phyloP scores from a whole-genome alignment of 2,329 filamentous ascomycete genomes.

The Fonsecaea erecta region DNA sequence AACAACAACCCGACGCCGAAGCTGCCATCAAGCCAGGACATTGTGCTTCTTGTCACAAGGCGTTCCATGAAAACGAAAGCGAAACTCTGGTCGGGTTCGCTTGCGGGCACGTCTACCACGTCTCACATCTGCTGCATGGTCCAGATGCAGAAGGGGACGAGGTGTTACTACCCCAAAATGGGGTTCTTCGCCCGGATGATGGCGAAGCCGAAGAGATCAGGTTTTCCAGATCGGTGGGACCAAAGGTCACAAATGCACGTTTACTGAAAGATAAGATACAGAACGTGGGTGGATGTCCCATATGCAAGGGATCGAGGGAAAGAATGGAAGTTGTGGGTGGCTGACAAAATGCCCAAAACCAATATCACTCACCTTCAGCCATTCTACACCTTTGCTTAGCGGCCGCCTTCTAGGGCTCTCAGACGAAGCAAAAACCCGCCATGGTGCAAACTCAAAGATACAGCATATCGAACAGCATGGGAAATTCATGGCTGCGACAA shows the following conservation, averaged over 20 bases:
- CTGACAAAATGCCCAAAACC: not conserved
- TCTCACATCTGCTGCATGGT: conserved; percentile 61
- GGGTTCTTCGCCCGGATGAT: conserved; percentile 19
- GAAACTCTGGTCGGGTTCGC: conserved; percentile 68
- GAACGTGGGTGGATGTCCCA: conserved; percentile 31
- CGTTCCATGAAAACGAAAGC: conserved; percentile 48
- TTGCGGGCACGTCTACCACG: conserved; percentile 71
- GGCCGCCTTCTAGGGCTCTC: not conserved
- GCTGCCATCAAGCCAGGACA: conserved; percentile 26
- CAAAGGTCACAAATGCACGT: conserved; percentile 85
- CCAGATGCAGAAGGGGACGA: conserved; percentile 39
- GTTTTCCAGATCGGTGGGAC: conserved; percentile 67
- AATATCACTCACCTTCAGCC: not conserved
- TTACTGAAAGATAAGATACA: conserved; percentile 55
- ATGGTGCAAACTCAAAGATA: not conserved
- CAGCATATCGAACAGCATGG: not conserved
- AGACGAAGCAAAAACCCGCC: not conserved
- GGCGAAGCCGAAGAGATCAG: conserved; percentile 35
- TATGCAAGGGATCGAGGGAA: conserved; percentile 30
- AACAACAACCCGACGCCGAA: conserved; percentile 12
- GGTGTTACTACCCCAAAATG: conserved; percentile 29
- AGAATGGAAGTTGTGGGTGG: conserved; percentile 24
- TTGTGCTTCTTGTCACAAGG: conserved; percentile 32
- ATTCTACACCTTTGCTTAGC: not conserved
- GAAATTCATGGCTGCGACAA: not conserved